Evolutionary conservation across 2,329 filamentous ascomycete genomes (phyloP).

Genomic region (Cladophialophora exuberans): DNA sequence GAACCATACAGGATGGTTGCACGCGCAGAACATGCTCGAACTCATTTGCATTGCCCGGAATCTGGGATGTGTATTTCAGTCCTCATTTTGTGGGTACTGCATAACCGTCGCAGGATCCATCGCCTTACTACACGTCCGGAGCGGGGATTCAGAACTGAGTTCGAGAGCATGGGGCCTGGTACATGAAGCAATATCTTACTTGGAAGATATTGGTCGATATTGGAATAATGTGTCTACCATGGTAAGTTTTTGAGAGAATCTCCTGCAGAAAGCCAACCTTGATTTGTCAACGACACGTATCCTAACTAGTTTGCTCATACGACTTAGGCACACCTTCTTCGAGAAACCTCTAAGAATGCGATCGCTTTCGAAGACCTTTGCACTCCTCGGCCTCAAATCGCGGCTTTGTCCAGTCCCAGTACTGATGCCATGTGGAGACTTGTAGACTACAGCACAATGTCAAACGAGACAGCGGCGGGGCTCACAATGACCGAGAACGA

Average conservation of each 20-base stretch:
- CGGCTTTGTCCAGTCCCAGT: neutral
- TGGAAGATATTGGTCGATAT: slow-evolving; percentile 9
- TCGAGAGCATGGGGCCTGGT: neutral
- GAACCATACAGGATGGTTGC: neutral
- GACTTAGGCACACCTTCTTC: neutral
- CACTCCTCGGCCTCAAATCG: neutral
- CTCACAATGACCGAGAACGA: neutral
- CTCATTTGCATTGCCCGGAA: slow-evolving; percentile 34
- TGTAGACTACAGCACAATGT: slow-evolving; percentile 20
- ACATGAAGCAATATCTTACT: slow-evolving; percentile 5
- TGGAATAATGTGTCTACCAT: slow-evolving; percentile 15
- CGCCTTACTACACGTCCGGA: neutral
- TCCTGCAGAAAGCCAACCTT: neutral
- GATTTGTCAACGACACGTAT: neutral
- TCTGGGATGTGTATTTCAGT: slow-evolving; percentile 32
- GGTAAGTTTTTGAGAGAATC: slow-evolving; percentile 9
- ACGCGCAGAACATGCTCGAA: slow-evolving; percentile 1
- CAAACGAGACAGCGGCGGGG: slow-evolving; percentile 6
- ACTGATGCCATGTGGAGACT: slow-evolving; percentile 11
- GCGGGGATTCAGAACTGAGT: neutral
- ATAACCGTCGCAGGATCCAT: slow-evolving; percentile 36
- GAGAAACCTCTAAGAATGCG: neutral
- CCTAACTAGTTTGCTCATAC: neutral
- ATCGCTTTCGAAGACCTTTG: neutral
- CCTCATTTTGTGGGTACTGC: slow-evolving; percentile 41